phyloP scores from a whole-genome alignment of 2,329 filamentous ascomycete genomes.

The Fusarium torulosum region DNA sequence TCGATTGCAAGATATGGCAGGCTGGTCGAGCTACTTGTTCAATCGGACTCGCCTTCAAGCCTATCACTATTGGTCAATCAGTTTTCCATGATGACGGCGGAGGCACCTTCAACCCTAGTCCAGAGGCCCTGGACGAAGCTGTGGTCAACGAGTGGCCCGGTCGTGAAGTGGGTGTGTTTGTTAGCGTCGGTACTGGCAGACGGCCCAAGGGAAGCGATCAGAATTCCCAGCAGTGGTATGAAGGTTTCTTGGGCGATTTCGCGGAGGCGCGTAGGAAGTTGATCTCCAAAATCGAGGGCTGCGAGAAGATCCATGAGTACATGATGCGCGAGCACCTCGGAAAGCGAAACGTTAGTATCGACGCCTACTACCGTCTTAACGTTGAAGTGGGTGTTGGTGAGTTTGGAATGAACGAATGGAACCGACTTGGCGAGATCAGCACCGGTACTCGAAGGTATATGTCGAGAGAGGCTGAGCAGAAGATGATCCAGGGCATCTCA shows the following conservation, averaged over 20 bases:
- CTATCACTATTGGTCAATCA: conserved; percentile 92
- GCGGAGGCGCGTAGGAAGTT: conserved; percentile 88
- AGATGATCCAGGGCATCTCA: conserved; percentile 80
- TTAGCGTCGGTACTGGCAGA: conserved; percentile 95
- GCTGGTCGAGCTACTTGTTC: conserved; percentile 94
- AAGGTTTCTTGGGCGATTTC: conserved; percentile 91
- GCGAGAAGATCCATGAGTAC: conserved; percentile 87
- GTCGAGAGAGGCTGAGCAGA: conserved; percentile 77
- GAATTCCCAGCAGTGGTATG: conserved; percentile 87
- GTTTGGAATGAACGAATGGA: conserved; percentile 99
- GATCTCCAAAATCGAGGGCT: conserved; percentile 94
- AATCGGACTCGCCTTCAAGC: conserved; percentile 94
- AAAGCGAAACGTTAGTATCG: conserved; percentile 82
- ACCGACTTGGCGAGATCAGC: conserved; percentile 92
- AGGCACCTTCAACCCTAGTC: conserved; percentile 92
- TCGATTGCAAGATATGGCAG: conserved; percentile 96
- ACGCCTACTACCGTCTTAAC: conserved; percentile 97
- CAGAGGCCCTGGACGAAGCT: conserved; percentile 88
- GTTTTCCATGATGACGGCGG: conserved; percentile 93
- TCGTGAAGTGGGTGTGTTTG: conserved; percentile 88
- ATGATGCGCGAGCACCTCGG: conserved; percentile 85
- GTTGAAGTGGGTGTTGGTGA: conserved; percentile 96
- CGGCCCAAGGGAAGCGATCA: conserved; percentile 74
- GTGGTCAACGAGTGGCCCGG: conserved; percentile 95
- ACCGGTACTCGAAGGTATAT: conserved; percentile 91